Evolutionary conservation across 306 rosid genomes (phyloP).

Genomic region (Trichosanthes truncata): DNA sequence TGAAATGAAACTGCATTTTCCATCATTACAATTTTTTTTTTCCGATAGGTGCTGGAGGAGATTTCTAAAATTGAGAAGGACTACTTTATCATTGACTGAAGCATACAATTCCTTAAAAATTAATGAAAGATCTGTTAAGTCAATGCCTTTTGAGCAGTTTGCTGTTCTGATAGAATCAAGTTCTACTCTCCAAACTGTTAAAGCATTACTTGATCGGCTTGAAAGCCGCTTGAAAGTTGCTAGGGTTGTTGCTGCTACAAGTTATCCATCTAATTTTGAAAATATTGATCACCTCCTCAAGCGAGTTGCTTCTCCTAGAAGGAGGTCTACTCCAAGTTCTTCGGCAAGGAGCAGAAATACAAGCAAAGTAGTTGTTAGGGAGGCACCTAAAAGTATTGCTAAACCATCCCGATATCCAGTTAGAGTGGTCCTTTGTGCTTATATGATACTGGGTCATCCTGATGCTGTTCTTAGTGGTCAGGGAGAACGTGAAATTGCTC

Average conservation of each 20-base stretch:
- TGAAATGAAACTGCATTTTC: neutral
- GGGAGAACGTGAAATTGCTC: constrained; percentile 69
- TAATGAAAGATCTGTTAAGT: constrained; percentile 52
- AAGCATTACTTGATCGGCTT: constrained; percentile 66
- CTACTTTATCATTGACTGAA: constrained; percentile 62
- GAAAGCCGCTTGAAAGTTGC: constrained; percentile 66
- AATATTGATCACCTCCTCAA: constrained; percentile 91
- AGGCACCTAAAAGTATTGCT: neutral
- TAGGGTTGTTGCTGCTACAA: constrained; percentile 35
- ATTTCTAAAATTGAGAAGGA: constrained; percentile 47
- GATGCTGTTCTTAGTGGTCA: constrained; percentile 42
- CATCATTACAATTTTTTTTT: neutral
- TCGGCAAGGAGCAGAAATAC: constrained; percentile 36
- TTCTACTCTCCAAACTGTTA: constrained; percentile 67
- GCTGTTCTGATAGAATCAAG: constrained; percentile 72
- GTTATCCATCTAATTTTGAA: constrained; percentile 36
- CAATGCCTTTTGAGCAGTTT: constrained; percentile 86
- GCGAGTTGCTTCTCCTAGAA: constrained; percentile 80
- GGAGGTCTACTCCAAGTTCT: constrained; percentile 48
- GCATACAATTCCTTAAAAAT: constrained; percentile 57
- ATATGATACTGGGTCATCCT: constrained; percentile 18
- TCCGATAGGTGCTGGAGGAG: constrained; percentile 72
- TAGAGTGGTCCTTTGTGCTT: constrained; percentile 66
- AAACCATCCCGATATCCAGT: constrained; percentile 64
- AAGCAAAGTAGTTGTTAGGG: constrained; percentile 26